Percentiles rank a stretch among this genome's conserved stretches.
Conservation (phyloP, 768 basidiomycete genomes). For the Piloderma croceum region DNA sequence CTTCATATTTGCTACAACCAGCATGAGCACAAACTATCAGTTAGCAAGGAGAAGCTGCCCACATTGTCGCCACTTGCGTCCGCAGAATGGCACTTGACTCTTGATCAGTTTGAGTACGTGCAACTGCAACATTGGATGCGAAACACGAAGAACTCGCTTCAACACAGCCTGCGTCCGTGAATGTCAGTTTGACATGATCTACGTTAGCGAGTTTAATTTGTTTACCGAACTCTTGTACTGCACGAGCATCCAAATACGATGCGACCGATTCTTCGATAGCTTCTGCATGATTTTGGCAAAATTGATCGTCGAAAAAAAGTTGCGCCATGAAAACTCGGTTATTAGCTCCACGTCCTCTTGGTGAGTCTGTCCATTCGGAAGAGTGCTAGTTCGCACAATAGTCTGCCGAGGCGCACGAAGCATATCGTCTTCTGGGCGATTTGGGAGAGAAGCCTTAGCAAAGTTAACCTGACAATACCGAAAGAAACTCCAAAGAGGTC, state of each 20-base stretch:
- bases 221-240: conserved; percentile 97
- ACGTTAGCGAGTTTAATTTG: too few species aligned
- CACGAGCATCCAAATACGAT: conserved; percentile 92
- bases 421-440: conserved; percentile 61
- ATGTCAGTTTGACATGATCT: neutral
- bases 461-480: conserved; percentile 82
- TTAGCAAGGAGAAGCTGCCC: conserved; percentile 19
- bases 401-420: conserved; percentile 55
- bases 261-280: conserved; percentile 88
- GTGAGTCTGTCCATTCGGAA: conserved; percentile 69
- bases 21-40: conserved; percentile 2
- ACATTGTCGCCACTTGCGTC: conserved; percentile 98
- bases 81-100: conserved; percentile 97
- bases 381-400: conserved; percentile 45
- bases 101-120: conserved; percentile 97
- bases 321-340: conserved; percentile 94
- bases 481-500: conserved; percentile 70
- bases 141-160: conserved; percentile 89
- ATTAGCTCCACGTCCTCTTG: conserved; percentile 91
- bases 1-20: conserved; percentile 88
- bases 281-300: conserved; percentile 98
- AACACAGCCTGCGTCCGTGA: conserved; percentile 69
- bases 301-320: conserved; percentile 96
- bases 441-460: conserved; percentile 55
- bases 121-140: conserved; percentile 90